Conservation (phyloP, 2,329 filamentous ascomycete species). For the Cadophora sp. region DNA sequence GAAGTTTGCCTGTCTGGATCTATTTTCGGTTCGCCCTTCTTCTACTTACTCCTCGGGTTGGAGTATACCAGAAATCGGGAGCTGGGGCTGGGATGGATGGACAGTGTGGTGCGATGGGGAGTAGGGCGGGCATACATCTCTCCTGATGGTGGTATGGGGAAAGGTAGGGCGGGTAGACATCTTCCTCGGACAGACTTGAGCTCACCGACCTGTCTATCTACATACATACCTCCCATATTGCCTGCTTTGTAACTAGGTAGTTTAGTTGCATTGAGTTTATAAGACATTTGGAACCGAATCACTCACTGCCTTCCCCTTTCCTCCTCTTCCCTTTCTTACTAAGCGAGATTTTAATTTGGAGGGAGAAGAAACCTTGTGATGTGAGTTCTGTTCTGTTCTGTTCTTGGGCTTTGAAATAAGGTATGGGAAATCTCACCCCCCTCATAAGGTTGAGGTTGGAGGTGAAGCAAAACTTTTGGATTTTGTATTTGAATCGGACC, state of each 20-base stretch:
- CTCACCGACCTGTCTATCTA: not conserved
- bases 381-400: no score
- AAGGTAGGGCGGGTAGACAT: not conserved
- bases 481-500: no score
- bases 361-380: no score
- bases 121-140: not conserved
- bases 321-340: no score
- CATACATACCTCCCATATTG: not conserved
- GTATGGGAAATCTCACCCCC: no score
- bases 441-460: no score
- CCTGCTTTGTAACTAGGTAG: slow-evolving; percentile 9
- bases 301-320: no score
- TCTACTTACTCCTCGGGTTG: not conserved
- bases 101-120: not conserved
- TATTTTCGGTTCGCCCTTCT: not conserved
- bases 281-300: not conserved
- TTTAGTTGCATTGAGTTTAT: slow-evolving; percentile 7
- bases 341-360: no score
- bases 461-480: no score
- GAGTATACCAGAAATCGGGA: not conserved
- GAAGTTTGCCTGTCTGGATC: not conserved
- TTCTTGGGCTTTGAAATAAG: no score
- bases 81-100: not conserved
- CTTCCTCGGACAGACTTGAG: not conserved
- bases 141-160: no score